Evolutionary conservation across 495 filamentous ascomycete species (phyloP), one percentile per base, ranked within the genome.

Genomic region (Trichoderma orchidacearum): DNA sequence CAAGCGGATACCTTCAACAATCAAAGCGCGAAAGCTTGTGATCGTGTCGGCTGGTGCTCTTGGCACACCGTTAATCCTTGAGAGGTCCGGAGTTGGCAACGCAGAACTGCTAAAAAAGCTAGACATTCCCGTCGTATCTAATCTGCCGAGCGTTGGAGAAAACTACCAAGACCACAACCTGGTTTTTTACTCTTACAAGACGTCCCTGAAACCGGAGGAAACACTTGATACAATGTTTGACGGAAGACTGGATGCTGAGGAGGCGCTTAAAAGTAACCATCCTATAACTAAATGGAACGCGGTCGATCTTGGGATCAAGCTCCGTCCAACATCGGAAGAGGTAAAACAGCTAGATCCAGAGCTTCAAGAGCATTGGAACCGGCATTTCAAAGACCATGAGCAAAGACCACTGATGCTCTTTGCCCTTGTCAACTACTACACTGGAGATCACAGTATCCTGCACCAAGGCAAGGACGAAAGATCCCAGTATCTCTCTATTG

Each of bases 11-110:
- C 67, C 21, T 38, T 58, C 59, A 15, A 67, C 62, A 7, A 60
- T 85, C 18, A 66, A 61, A 38, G 83, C 77, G 1, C 67, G 62
- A 11, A 79, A 68, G 54, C 61, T 70, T n/a, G 77, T 86, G 2
- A 73, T 87, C 38, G 59, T 84, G 0, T 80, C 82, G 1, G 77
- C 75, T n/a, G 84, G 84, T 8, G 62, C 76, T 9, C 68, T 77
- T 18, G 72, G 76, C 13, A 75, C 83, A 0, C 80, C 84, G 5
- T 63, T 68, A 1, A 63, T 86, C 2, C 70, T 86, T 9, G 82
- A 86, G 61, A 72, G 82, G 0, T 87, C 84, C 0, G 83, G 84
- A 11, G 64, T 86, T 48, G 83, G 83, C 21, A 58, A 58, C 15
- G 63, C 58, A 3, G 59, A 66, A 1, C 41, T 73, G n/a, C 65